Evolutionary conservation across 257 asterid species (phyloP).

Genomic region (Solanum corneliomulleri): DNA sequence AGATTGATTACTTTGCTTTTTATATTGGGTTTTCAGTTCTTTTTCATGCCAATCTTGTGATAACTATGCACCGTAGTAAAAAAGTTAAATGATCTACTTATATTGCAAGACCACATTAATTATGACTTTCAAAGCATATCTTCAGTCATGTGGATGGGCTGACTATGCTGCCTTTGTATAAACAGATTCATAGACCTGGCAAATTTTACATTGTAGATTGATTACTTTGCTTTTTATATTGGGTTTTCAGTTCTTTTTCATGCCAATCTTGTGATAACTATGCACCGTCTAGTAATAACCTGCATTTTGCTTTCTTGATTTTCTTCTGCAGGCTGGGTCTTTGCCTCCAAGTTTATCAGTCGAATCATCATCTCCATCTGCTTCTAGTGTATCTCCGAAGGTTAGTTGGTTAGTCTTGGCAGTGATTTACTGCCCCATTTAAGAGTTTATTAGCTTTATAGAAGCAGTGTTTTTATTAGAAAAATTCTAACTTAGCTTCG

Average conservation of each 20-base stretch:
- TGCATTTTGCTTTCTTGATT: not conserved
- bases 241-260: not conserved
- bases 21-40: not conserved
- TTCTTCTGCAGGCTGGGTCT: constrained; percentile 36
- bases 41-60: not conserved
- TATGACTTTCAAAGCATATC: not conserved
- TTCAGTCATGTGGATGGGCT: not conserved
- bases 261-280: not conserved
- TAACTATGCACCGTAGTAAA: not conserved
- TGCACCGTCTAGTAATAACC: not conserved
- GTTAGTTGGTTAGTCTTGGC: constrained; percentile 10
- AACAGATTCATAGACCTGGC: not conserved
- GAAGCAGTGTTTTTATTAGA: not conserved
- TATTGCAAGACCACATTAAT: not conserved
- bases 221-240: not conserved
- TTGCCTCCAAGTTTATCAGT: constrained; percentile 32
- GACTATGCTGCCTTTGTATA: not conserved
- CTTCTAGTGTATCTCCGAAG: constrained; percentile 30
- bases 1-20: not conserved
- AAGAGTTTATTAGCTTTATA: not conserved
- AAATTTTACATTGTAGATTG: not conserved
- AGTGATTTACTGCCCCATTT: not conserved
- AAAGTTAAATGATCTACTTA: not conserved
- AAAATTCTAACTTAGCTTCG: not conserved
- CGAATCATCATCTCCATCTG: constrained; percentile 55